Evolutionary conservation across 768 basidiomycete species (phyloP).

Genomic region (Leucogyrophana mollusca): DNA sequence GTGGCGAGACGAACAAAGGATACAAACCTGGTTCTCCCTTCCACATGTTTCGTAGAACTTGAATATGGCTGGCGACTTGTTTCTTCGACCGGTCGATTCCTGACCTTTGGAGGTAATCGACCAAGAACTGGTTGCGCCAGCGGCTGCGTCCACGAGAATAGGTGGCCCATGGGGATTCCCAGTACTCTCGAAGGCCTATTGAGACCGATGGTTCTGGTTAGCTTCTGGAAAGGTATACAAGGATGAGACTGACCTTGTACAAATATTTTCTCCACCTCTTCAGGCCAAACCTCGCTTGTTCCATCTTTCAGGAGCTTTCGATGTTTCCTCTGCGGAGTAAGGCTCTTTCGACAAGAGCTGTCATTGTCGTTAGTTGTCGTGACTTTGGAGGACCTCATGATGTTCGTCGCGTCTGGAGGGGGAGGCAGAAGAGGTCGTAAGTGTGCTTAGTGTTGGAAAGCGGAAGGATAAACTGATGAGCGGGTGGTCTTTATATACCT

Average conservation of each 20-base stretch:
- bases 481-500: conserved; percentile 39
- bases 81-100: conserved; percentile 79
- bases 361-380: conserved; percentile 20
- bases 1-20: conserved; percentile 1
- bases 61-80: conserved; percentile 88
- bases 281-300: conserved; percentile 78
- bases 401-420: background rate
- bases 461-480: no score
- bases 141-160: conserved; percentile 77
- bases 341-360: conserved; percentile 14
- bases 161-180: conserved; percentile 79
- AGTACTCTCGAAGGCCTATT: conserved; percentile 71
- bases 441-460: background rate
- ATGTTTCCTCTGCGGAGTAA: conserved; percentile 78
- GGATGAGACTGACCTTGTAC: conserved; percentile 54
- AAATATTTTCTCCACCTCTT: conserved; percentile 72
- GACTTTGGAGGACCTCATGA: conserved; percentile 23
- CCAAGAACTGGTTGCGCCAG: conserved; percentile 84
- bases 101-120: conserved; percentile 70
- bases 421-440: no score
- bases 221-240: conserved; percentile 1
- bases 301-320: conserved; percentile 85
- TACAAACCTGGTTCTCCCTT: conserved; percentile 71
- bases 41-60: conserved; percentile 86
- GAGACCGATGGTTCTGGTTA: conserved; percentile 3